Base-by-base conservation (phyloP, 306 rosid species). In the Abrus pulchellus region DNA sequence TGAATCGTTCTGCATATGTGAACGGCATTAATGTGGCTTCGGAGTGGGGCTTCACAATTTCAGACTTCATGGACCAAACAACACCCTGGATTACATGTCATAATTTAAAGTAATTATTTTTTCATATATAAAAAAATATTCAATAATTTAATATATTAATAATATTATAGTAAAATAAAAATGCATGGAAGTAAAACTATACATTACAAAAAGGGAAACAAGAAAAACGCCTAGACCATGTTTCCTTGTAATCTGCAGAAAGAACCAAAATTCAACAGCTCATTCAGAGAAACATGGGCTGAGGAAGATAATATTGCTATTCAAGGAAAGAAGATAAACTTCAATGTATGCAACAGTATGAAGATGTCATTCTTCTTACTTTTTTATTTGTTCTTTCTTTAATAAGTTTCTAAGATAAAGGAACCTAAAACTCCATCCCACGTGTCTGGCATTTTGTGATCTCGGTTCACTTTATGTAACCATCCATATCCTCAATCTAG, bases 261-360 rank as follows among this genome's bases (percentile, higher is more conserved):
- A 68, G 44, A 57, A 78, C 78, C 80, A 72, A 43, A 76, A 32
- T 59, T 72, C 80, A 81, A 78, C 38, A 47, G 65, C 50, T 60
- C 52, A 59, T 83, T 47, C 62, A 63, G 8, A 40, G 7, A 49
- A 50, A 47, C 73, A 72, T 72, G 79, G 87, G 13, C 80, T 38
- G 29, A 40, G 64, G 57, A 40, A 33, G 34, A 3, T 20, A 68
- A 36, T 11, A 57, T 34, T 14, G 63, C 72, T 79, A 79, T 60
- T 67, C 29, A 77, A 61, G 40, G 50, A 47, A 60, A 20, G 61
- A 75, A 75, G 81, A 81, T 78, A 87, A 72, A 50, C 64, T 74
- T 75, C 40, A 79, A 73, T 28, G 34, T 28, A 28, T 61, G 76
- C 64, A 85, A 72, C 76, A 29, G 72, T 40, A 48, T 72, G 54